phyloP scores from a whole-genome alignment of 768 basidiomycete species.

The Crepidotus variabilis region DNA sequence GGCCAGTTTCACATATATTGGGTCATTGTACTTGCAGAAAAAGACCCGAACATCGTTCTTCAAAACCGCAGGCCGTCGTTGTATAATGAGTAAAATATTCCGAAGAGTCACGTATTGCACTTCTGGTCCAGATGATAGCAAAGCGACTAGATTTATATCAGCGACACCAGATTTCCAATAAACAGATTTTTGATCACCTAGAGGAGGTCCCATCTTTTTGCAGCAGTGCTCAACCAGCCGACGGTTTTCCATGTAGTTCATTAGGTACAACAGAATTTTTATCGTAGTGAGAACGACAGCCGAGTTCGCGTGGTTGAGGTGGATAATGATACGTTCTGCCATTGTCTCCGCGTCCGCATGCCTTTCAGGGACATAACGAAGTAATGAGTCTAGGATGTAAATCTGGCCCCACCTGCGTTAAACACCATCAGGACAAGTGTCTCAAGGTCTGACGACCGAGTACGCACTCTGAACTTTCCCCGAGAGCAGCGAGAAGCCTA shows the following conservation, averaged over 20 bases:
- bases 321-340: conserved; percentile 92
- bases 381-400: conserved; percentile 91
- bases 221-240: conserved; percentile 85
- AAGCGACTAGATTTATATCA: conserved; percentile 57
- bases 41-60: conserved; percentile 99
- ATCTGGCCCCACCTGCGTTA: conserved; percentile 91
- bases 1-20: conserved; percentile 97
- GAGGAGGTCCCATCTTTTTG: conserved; percentile 96
- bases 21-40: conserved; percentile 99
- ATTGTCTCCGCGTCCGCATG: conserved; percentile 88
- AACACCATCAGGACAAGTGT: conserved; percentile 9
- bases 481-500: conserved; percentile 85
- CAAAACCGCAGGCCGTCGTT: conserved; percentile 86
- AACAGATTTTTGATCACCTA: conserved; percentile 53
- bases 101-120: conserved; percentile 97
- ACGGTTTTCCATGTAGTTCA: conserved; percentile 98
- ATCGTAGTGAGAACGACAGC: conserved; percentile 99
- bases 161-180: conserved; percentile 2
- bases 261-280: conserved; percentile 91
- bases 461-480: conserved; percentile 95
- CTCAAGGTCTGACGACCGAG: neutral
- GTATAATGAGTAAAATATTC: conserved; percentile 96
- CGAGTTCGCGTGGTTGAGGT: conserved; percentile 97
- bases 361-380: conserved; percentile 90
- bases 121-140: conserved; percentile 95